Percentiles rank a stretch among this genome's conserved stretches.
phyloP scores from a whole-genome alignment of 257 asterid genomes.

The Solanum acaule region DNA sequence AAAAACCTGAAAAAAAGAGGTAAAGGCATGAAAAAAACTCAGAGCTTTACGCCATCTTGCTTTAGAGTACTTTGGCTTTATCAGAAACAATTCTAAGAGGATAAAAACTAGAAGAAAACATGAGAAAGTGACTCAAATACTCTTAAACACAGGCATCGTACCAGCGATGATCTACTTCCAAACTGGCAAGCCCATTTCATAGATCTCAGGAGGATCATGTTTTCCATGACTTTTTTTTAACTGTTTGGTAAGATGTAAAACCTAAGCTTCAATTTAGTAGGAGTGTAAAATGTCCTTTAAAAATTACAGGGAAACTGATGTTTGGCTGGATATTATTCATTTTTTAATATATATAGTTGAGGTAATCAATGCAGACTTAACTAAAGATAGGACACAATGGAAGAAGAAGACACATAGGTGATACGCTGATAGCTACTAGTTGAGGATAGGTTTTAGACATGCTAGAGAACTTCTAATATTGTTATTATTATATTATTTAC shows the following conservation, averaged over 20 bases:
- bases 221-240: background rate
- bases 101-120: background rate
- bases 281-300: background rate
- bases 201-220: background rate
- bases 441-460: background rate
- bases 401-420: background rate
- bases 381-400: background rate
- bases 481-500: background rate
- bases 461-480: background rate
- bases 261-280: background rate
- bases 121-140: background rate
- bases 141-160: background rate
- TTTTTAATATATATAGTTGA: background rate
- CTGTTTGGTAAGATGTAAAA: background rate
- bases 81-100: background rate
- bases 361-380: background rate
- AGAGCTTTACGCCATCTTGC: background rate
- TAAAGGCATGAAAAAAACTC: background rate
- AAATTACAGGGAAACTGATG: background rate
- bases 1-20: constrained; percentile 24
- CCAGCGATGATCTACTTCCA: background rate
- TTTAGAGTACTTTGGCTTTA: background rate
- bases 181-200: background rate
- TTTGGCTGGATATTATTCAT: background rate
- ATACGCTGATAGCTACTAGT: background rate